These are phyloP conservation scores for Porcisia hertigi DNA, from an alignment of 208 protist genomes.

Conservation along the genomic window DNA sequence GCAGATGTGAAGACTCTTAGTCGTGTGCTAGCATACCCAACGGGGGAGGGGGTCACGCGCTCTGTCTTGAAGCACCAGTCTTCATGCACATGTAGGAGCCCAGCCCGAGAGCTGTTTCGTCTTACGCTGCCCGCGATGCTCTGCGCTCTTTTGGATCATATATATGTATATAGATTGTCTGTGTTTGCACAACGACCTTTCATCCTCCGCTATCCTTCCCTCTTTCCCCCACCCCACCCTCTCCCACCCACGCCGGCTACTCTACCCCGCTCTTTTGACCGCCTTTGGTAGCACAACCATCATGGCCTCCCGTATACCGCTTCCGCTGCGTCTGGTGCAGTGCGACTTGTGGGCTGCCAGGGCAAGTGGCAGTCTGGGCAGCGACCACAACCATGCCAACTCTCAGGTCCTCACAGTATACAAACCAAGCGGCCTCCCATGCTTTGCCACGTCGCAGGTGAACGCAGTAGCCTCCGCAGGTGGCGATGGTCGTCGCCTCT, in stretches of 20 bases:
- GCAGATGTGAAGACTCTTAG: too few relatives aligned
- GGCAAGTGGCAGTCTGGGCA: background rate
- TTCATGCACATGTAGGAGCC: background rate
- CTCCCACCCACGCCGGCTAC: background rate
- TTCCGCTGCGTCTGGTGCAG: conserved; percentile 57
- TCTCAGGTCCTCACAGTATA: conserved; percentile 43
- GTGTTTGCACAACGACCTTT: background rate
- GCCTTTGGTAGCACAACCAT: background rate
- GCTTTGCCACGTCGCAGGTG: conserved; percentile 58
- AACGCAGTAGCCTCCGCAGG: conserved; percentile 5
- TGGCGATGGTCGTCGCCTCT: conserved; percentile 33
- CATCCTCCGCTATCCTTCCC: background rate
- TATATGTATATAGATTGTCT: background rate
- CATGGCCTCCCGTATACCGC: conserved; percentile 54
- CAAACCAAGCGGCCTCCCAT: conserved; percentile 68
- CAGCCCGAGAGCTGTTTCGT: background rate
- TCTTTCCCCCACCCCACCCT: background rate
- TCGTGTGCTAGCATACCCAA: background rate
- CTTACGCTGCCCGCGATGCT: conserved; percentile 4
- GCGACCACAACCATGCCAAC: background rate
- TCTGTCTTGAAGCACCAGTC: background rate
- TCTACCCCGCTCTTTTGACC: too few relatives aligned
- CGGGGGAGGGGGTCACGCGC: background rate
- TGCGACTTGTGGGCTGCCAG: conserved; percentile 15
- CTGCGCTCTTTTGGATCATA: background rate